Evolutionary conservation across 768 basidiomycete species (phyloP).

Genomic region (Boletus bicolor): DNA sequence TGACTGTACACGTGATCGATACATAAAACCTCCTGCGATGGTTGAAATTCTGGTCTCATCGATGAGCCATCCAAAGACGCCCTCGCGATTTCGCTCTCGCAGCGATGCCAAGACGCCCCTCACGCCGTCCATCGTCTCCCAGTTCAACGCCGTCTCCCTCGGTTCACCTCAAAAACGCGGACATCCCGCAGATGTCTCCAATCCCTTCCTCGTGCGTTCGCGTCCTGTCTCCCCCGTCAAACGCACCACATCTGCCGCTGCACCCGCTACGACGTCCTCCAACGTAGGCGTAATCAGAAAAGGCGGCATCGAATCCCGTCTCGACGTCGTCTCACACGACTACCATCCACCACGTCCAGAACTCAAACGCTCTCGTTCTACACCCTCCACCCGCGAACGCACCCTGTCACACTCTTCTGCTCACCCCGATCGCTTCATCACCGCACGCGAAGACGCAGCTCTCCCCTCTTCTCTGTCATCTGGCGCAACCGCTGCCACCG

Average conservation of each 20-base stretch:
- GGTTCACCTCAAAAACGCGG: slow-evolving; percentile 30
- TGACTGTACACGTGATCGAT: slow-evolving; percentile 17
- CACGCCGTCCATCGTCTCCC: slow-evolving; percentile 41
- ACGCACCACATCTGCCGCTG: slow-evolving; percentile 47
- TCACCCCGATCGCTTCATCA: slow-evolving; percentile 70
- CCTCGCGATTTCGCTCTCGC: slow-evolving; percentile 44
- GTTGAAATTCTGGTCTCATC: not conserved
- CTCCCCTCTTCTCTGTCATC: slow-evolving; percentile 65
- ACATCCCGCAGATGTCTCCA: slow-evolving; percentile 48
- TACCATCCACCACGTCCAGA: slow-evolving; percentile 65
- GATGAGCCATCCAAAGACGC: slow-evolving; percentile 42
- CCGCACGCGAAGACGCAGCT: slow-evolving; percentile 50
- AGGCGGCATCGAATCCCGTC: slow-evolving; percentile 72
- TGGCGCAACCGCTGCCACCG: slow-evolving; percentile 41
- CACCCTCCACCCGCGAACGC: slow-evolving; percentile 51
- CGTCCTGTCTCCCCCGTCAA: slow-evolving; percentile 66
- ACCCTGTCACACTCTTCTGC: slow-evolving; percentile 38
- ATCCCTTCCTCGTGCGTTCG: slow-evolving; percentile 59
- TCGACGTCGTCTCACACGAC: slow-evolving; percentile 75
- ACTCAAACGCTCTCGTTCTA: slow-evolving; percentile 70
- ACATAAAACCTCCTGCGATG: too few species aligned
- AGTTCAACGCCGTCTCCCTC: slow-evolving; percentile 37
- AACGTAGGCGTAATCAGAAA: slow-evolving; percentile 75
- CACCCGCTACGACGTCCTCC: slow-evolving; percentile 46
- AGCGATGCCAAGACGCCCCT: slow-evolving; percentile 50